Base-by-base conservation (phyloP, 2,329 filamentous ascomycete genomes). In the Hymenoscyphus albidus region DNA sequence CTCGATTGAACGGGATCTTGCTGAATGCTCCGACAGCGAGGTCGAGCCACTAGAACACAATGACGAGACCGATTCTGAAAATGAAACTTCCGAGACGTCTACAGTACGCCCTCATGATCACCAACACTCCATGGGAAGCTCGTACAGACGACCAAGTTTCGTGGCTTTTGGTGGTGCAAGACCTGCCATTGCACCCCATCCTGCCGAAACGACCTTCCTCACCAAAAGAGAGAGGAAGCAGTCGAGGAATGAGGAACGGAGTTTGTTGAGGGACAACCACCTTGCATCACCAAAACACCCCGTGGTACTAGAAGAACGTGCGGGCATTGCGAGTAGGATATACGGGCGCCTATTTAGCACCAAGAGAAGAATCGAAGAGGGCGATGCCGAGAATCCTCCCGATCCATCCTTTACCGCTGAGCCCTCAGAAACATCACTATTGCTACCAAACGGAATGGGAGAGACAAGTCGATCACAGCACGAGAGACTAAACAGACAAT, bases 141-240 rank as follows among this genome's bases (percentile, higher is more conserved):
- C 85, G 39, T 97, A 95, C 78, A 86, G 90, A 63, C 85, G 92
- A 57, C 91, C 92, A 0, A 90, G 87, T 70, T 90, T 88, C 73
- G 88, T 95, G 55, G 88, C 89, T 38, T 91, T 85, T 65, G 90
- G 89, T 13, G 88, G 88, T 31, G 83, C 87, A 1, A 83, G 92
- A 62, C 88, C 89, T 3, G 85, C 89, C 4, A 82, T 96, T 65
- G 83, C 91, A 32, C 85, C 86, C 4, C 80, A 82, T 58, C 65
- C 64, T 14, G 79, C 80, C 18, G 81, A 83, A 58, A 77, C 81
- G 2, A 74, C 78, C 35, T 73, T 70, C 59, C 76, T 88, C 63
- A 87, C 83, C 14, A 79, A 80, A 58, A 74, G 80, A 7, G 87
- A 89, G 73, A 79, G 80, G 68, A 82, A 83, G 71, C 81, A 83